These are phyloP conservation scores for Bacterosira constricta DNA, from an alignment of 108 stramenopile genomes.

Conservation along the genomic window DNA sequence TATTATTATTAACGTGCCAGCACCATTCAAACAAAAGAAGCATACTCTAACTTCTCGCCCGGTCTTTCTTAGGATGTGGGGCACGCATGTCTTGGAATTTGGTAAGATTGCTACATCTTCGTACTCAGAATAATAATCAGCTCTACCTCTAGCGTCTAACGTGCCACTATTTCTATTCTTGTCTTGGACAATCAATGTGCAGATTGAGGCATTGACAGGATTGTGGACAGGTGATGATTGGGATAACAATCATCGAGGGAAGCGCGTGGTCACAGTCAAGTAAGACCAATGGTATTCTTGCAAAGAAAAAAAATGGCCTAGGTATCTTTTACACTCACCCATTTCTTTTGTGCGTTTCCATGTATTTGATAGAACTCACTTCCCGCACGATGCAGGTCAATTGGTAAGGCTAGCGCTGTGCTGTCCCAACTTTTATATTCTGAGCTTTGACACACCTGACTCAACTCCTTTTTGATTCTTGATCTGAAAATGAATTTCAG, in stretches of 20 bases:
- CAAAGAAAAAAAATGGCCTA: too few relatives aligned
- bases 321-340: too few relatives aligned
- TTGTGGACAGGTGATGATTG: conserved; percentile 42
- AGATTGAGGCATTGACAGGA: conserved; percentile 32
- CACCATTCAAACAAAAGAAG: not conserved
- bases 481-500: not conserved
- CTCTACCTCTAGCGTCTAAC: too few relatives aligned
- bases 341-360: not conserved
- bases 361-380: conserved; percentile 22
- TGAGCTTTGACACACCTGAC: not conserved
- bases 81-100: conserved; percentile 37
- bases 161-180: not conserved
- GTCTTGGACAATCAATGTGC: not conserved
- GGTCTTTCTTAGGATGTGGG: conserved; percentile 17
- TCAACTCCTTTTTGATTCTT: not conserved
- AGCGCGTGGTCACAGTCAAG: conserved; percentile 28
- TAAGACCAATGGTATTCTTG: too few relatives aligned
- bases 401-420: conserved; percentile 14
- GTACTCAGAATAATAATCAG: too few relatives aligned
- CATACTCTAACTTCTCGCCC: not conserved
- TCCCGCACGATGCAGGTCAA: conserved; percentile 33
- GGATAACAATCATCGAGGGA: conserved; percentile 32
- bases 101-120: not conserved
- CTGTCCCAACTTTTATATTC: not conserved
- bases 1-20: not conserved